Conservation (phyloP, 1,139 yeast genomes). For the Geotrichum candidum region DNA sequence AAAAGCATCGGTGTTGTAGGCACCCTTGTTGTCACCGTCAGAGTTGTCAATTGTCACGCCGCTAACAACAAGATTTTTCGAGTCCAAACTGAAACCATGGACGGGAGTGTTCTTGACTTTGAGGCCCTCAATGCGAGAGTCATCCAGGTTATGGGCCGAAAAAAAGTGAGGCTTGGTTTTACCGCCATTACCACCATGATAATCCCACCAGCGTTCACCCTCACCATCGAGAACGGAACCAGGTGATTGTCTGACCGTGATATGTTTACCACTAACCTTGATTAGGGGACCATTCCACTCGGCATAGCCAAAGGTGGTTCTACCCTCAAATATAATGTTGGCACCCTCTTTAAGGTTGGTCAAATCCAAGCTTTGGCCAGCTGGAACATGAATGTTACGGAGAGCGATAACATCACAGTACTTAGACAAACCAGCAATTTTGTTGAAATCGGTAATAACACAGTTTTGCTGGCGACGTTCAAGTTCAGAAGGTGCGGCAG, state of each 20-base stretch:
- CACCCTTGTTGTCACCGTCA: not conserved
- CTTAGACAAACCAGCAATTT: not conserved
- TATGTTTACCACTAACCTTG: not conserved
- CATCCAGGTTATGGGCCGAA: not conserved
- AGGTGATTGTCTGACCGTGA: not conserved
- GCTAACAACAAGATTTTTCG: not conserved
- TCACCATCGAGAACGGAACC: not conserved
- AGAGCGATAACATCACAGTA: not conserved
- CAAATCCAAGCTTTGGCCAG: not conserved
- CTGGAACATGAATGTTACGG: not conserved
- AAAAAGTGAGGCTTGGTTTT: not conserved
- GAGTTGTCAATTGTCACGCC: slow-evolving; percentile 1
- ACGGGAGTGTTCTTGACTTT: not conserved
- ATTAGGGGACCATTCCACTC: slow-evolving; percentile 1
- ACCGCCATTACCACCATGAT: not conserved
- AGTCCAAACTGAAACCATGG: not conserved
- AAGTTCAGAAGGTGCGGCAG: not conserved
- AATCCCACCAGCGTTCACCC: slow-evolving; percentile 3
- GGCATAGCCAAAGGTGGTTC: not conserved
- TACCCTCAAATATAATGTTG: not conserved
- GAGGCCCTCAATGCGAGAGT: not conserved
- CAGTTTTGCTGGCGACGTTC: not conserved
- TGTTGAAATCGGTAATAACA: not conserved
- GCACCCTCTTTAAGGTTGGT: not conserved
- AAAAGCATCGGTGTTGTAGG: not conserved